A percentile compares a stretch with the other conserved stretches of the same genome.
phyloP scores from a whole-genome alignment of 2,329 filamentous ascomycete species.

The Epicoccum nigrum region DNA sequence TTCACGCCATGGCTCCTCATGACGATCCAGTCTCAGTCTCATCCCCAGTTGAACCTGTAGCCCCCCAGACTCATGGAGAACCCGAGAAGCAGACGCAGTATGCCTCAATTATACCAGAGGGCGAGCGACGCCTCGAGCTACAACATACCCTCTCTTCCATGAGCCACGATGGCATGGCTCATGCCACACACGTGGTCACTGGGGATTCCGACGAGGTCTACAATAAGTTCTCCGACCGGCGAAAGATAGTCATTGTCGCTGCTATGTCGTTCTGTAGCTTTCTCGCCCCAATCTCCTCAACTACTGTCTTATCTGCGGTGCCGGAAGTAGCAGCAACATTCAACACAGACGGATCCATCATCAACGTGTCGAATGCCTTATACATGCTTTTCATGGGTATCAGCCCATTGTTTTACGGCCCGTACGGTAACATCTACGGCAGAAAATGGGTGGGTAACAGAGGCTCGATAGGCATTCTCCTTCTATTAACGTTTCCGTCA shows the following conservation, averaged over 20 bases:
- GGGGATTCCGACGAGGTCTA: constrained; percentile 62
- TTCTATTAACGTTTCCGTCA: constrained; percentile 36
- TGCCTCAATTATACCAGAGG: constrained; percentile 37
- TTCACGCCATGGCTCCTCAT: constrained; percentile 37
- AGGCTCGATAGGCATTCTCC: neutral
- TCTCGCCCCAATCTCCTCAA: constrained; percentile 75
- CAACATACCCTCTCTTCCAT: constrained; percentile 41
- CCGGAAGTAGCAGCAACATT: constrained; percentile 74
- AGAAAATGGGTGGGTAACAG: constrained; percentile 53
- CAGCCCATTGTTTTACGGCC: constrained; percentile 70
- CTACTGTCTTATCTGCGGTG: constrained; percentile 73
- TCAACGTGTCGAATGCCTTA: constrained; percentile 77
- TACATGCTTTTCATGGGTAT: constrained; percentile 75
- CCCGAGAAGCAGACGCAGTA: constrained; percentile 37
- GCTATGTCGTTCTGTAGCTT: constrained; percentile 78
- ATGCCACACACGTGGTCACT: constrained; percentile 34
- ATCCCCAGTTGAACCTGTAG: constrained; percentile 24
- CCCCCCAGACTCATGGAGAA: constrained; percentile 15
- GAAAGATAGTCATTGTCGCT: constrained; percentile 71
- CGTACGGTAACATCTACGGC: constrained; percentile 62
- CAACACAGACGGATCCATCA: constrained; percentile 68
- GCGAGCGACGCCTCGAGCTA: constrained; percentile 30
- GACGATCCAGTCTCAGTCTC: constrained; percentile 25
- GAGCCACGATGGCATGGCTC: constrained; percentile 43
- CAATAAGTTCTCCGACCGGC: constrained; percentile 63